A percentile compares a stretch with the other conserved stretches of the same genome.
These are phyloP conservation scores for Trichoderma gracile DNA, from an alignment of 2,329 filamentous ascomycete species.

Conservation along the genomic window DNA sequence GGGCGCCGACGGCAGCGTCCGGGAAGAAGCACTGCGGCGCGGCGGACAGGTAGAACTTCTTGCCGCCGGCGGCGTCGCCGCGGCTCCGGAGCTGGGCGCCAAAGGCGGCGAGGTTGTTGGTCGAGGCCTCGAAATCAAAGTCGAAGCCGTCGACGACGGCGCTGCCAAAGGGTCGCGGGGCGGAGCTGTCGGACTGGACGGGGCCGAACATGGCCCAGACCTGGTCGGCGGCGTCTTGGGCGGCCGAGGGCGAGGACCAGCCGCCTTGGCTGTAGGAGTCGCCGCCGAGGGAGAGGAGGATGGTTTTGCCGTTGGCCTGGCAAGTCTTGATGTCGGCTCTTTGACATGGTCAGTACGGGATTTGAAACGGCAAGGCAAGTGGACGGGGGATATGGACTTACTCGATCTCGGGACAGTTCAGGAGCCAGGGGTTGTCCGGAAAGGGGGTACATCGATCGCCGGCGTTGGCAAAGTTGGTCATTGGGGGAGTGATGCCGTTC, in stretches of 20 bases:
- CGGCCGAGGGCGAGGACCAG: conserved; percentile 56
- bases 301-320: conserved; percentile 66
- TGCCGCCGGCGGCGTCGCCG: conserved; percentile 54
- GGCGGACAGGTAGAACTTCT: conserved; percentile 63
- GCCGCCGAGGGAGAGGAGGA: conserved; percentile 71
- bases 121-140: conserved; percentile 68
- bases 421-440: conserved; percentile 52
- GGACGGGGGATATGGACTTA: conserved; percentile 39
- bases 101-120: conserved; percentile 62
- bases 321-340: conserved; percentile 58
- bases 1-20: conserved; percentile 58
- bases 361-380: neutral
- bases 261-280: conserved; percentile 69
- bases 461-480: conserved; percentile 65
- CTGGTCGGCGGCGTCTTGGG: conserved; percentile 57
- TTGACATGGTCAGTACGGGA: neutral
- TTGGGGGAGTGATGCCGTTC: conserved; percentile 54
- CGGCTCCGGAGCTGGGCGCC: conserved; percentile 56
- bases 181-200: conserved; percentile 41
- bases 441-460: conserved; percentile 63
- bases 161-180: conserved; percentile 65
- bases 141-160: conserved; percentile 73
- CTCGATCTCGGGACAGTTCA: conserved; percentile 66
- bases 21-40: conserved; percentile 70
- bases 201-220: conserved; percentile 74